phyloP scores from a whole-genome alignment of 1,139 yeast genomes.

The Scheffersomyces segobiensis region DNA sequence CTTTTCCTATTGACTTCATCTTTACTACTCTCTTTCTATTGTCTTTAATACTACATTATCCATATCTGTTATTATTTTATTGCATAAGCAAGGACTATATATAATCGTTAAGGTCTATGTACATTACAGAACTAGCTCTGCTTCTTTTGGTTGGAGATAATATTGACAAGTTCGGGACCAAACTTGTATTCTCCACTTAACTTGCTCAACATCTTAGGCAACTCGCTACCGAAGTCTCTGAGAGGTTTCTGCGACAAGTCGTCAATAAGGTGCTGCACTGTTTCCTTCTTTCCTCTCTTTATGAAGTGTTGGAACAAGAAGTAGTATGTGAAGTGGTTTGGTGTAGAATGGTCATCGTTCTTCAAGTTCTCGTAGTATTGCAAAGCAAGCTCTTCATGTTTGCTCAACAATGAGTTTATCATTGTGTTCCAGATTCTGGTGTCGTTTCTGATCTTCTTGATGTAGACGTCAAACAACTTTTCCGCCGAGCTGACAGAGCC shows the following conservation, averaged over 20 bases:
- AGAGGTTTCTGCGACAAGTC: slow-evolving; percentile 30
- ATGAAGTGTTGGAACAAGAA: slow-evolving; percentile 50
- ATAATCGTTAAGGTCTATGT: background rate
- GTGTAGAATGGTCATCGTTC: slow-evolving; percentile 27
- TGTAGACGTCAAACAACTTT: slow-evolving; percentile 46
- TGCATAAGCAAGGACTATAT: background rate
- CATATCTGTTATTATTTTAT: background rate
- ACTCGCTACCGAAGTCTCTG: slow-evolving; percentile 37
- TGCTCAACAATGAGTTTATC: slow-evolving; percentile 48
- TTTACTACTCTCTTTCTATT: no score
- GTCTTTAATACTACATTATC: background rate
- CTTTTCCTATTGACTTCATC: background rate
- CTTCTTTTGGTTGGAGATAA: background rate
- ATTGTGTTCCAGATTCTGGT: slow-evolving; percentile 61
- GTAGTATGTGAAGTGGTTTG: slow-evolving; percentile 60
- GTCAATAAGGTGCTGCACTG: slow-evolving; percentile 38
- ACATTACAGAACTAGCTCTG: background rate
- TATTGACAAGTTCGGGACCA: slow-evolving; percentile 8
- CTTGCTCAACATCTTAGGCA: slow-evolving; percentile 32
- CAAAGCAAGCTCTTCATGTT: slow-evolving; percentile 40
- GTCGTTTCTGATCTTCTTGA: slow-evolving; percentile 27
- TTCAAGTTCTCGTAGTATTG: slow-evolving; percentile 36
- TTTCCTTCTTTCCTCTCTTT: slow-evolving; percentile 29
- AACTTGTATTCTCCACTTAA: slow-evolving; percentile 16
- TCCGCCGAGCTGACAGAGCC: slow-evolving; percentile 55